Evolutionary conservation across 768 basidiomycete species (phyloP).

Genomic region (Mycena metata): DNA sequence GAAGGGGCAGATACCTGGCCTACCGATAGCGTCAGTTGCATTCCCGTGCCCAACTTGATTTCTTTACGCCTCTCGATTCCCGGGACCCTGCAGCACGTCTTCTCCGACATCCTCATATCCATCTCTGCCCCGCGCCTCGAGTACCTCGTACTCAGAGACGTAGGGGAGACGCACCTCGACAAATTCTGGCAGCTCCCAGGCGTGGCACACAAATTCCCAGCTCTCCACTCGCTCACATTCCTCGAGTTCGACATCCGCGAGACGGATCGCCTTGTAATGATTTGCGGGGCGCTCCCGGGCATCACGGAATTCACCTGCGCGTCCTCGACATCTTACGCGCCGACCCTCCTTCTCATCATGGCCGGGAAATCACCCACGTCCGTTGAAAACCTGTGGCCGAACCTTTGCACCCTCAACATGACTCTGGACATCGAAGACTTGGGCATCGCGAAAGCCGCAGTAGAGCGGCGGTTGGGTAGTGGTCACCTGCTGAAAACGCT

Average conservation of each 20-base stretch:
- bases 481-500: slow-evolving; percentile 25
- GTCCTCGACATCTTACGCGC: slow-evolving; percentile 11
- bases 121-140: slow-evolving; percentile 56
- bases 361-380: slow-evolving; percentile 11
- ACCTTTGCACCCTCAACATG: slow-evolving; percentile 25
- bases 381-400: slow-evolving; percentile 29
- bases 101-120: slow-evolving; percentile 53
- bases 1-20: slow-evolving; percentile 45
- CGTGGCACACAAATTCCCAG: slow-evolving; percentile 46
- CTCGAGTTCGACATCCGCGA: slow-evolving; percentile 52
- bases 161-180: slow-evolving; percentile 59
- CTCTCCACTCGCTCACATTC: slow-evolving; percentile 54
- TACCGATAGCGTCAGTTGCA: slow-evolving; percentile 15
- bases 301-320: slow-evolving; percentile 34
- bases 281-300: slow-evolving; percentile 28
- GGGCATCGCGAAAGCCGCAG: slow-evolving; percentile 12
- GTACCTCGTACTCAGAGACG: slow-evolving; percentile 58
- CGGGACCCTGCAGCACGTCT: slow-evolving; percentile 48
- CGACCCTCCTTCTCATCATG: slow-evolving; percentile 30
- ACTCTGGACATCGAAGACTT: slow-evolving; percentile 30
- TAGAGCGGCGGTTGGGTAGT: slow-evolving; percentile 26
- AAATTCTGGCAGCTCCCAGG: slow-evolving; percentile 46
- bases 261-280: slow-evolving; percentile 21
- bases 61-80: slow-evolving; percentile 59
- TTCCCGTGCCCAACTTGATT: slow-evolving; percentile 52